Percentiles rank a stretch among this genome's conserved stretches.
Evolutionary conservation across 805 yeast species (phyloP).

Genomic region (Citeromyces matritensis): DNA sequence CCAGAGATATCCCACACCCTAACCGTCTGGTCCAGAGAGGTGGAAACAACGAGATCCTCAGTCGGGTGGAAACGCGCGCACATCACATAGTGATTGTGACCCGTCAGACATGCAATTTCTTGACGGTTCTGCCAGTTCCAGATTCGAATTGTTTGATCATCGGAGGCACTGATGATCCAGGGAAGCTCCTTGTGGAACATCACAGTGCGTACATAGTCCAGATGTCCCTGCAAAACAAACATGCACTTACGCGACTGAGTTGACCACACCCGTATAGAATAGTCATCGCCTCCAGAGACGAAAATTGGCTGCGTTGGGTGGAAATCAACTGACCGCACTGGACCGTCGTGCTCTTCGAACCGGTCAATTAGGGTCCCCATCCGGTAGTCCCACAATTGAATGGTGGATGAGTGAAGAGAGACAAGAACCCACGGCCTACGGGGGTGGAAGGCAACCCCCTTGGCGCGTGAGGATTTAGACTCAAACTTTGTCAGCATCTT

Average conservation of each 20-base stretch:
- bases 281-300: conserved; percentile 96
- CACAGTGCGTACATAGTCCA: conserved; percentile 90
- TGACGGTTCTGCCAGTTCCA: conserved; percentile 99
- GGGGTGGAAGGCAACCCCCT: conserved; percentile 96
- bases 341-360: conserved; percentile 97
- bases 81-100: conserved; percentile 97
- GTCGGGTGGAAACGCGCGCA: conserved; percentile 95
- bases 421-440: conserved; percentile 92
- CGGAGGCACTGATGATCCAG: conserved; percentile 92
- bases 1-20: conserved; percentile 98
- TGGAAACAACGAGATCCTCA: conserved; percentile 88
- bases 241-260: conserved; percentile 80
- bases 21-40: conserved; percentile 96
- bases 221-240: conserved; percentile 83
- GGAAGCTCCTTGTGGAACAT: conserved; percentile 93
- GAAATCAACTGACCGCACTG: conserved; percentile 89
- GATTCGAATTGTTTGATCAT: conserved; percentile 95
- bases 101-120: conserved; percentile 93
- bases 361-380: conserved; percentile 97
- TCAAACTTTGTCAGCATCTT: conserved; percentile 87
- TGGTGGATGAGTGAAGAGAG: conserved; percentile 93
- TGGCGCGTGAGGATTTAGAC: conserved; percentile 94
- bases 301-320: conserved; percentile 97
- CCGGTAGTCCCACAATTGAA: conserved; percentile 97
- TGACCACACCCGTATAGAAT: conserved; percentile 92